These are phyloP conservation scores for Taphrina populina DNA, from an alignment of 1,139 yeast genomes.

Conservation along the genomic window DNA sequence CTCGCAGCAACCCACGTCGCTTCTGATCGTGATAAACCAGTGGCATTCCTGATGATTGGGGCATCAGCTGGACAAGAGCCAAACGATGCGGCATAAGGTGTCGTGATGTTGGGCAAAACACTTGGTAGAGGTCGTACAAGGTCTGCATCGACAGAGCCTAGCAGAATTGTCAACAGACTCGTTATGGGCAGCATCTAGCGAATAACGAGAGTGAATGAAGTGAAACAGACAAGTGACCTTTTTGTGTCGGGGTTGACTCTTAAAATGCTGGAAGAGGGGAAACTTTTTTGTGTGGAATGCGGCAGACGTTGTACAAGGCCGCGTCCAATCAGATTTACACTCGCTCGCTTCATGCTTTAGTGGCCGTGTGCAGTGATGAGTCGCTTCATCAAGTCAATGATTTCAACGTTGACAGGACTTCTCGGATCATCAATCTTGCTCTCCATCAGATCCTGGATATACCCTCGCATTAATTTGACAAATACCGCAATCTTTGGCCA, in stretches of 20 bases:
- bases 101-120: slow-evolving; percentile 2
- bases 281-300: too few relatives aligned
- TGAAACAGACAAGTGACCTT: too few relatives aligned
- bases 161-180: background rate
- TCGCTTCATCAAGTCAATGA: slow-evolving; percentile 10
- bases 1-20: slow-evolving; percentile 14
- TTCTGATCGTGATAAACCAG: slow-evolving; percentile 6
- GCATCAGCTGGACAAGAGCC: slow-evolving; percentile 13
- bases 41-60: slow-evolving; percentile 7
- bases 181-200: too few relatives aligned
- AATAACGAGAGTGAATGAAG: too few relatives aligned
- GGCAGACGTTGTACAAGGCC: too few relatives aligned
- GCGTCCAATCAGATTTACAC: too few relatives aligned
- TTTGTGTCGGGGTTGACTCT: too few relatives aligned
- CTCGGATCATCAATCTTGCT: slow-evolving; percentile 12
- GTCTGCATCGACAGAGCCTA: background rate
- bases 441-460: slow-evolving; percentile 17
- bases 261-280: too few relatives aligned
- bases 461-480: slow-evolving; percentile 60
- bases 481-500: slow-evolving; percentile 95
- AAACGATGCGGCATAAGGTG: slow-evolving; percentile 19
- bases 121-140: slow-evolving; percentile 8
- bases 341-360: background rate
- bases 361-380: slow-evolving; percentile 18
- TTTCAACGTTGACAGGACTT: slow-evolving; percentile 2